Conservation (phyloP, 805 yeast species). For the Monosporozyma yasuniensis region DNA sequence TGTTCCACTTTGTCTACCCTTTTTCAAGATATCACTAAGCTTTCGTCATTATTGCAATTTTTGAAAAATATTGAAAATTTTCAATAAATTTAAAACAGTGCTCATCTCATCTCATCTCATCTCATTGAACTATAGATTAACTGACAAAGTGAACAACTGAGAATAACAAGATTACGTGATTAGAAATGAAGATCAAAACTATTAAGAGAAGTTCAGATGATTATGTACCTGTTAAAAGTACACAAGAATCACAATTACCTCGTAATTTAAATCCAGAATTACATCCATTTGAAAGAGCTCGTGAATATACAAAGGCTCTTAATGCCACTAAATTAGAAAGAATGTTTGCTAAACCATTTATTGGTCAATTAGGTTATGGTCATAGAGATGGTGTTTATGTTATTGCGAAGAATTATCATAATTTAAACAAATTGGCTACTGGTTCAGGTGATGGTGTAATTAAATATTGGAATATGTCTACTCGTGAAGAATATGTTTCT, state of each 20-base stretch:
- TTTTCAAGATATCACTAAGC: background rate
- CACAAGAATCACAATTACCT: slow-evolving; percentile 80
- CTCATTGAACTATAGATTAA: background rate
- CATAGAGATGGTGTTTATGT: slow-evolving; percentile 91
- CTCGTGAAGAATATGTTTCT: slow-evolving; percentile 63
- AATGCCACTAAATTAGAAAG: slow-evolving; percentile 93
- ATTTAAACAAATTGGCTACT: slow-evolving; percentile 69
- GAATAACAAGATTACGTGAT: background rate
- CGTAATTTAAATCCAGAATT: slow-evolving; percentile 87
- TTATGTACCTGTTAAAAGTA: slow-evolving; percentile 84
- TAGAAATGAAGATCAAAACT: slow-evolving; percentile 69
- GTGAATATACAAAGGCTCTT: slow-evolving; percentile 90
- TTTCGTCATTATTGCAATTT: background rate
- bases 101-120: background rate
- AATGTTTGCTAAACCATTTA: slow-evolving; percentile 95
- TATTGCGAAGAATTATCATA: slow-evolving; percentile 67
- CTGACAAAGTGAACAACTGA: no score
- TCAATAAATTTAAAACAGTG: background rate
- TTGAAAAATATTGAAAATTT: background rate
- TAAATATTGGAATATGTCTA: slow-evolving; percentile 86
- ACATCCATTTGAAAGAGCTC: slow-evolving; percentile 94
- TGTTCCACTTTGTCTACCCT: no score
- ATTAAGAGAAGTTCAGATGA: slow-evolving; percentile 83
- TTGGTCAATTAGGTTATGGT: slow-evolving; percentile 90
- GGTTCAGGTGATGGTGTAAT: slow-evolving; percentile 94